A percentile compares a stretch with the other conserved stretches of the same genome.
phyloP scores from a whole-genome alignment of 768 basidiomycete species.

The Pleurotus sapidus region DNA sequence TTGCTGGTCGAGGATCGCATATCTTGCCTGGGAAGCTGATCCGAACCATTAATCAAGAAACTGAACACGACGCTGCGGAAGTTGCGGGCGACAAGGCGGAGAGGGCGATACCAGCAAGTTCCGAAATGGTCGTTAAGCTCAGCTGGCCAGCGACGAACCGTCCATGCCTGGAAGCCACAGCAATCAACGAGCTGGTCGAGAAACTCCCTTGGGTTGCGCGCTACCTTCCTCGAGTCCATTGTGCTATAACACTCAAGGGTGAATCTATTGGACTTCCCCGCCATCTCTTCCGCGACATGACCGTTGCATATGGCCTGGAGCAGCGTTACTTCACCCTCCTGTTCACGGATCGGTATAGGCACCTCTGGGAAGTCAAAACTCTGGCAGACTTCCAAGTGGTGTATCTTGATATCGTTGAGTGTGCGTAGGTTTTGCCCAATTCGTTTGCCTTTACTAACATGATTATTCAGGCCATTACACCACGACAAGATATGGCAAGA shows the following conservation, averaged over 20 bases:
- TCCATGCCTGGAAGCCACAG: constrained; percentile 7
- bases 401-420: constrained; percentile 27
- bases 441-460: neutral
- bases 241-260: neutral
- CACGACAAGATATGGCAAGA: constrained; percentile 14
- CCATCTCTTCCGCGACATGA: neutral
- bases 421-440: constrained; percentile 12
- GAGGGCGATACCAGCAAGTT: neutral
- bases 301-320: neutral
- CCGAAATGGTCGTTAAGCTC: constrained; percentile 11
- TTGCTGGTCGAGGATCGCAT: constrained; percentile 16
- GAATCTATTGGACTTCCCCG: constrained; percentile 13
- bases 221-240: constrained; percentile 13
- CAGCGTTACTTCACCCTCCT: constrained; percentile 15
- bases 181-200: constrained; percentile 6
- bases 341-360: constrained; percentile 15
- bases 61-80: too few species aligned
- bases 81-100: neutral
- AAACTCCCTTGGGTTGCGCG: constrained; percentile 9
- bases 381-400: constrained; percentile 22
- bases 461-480: constrained; percentile 19
- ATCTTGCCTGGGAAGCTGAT: constrained; percentile 11
- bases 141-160: constrained; percentile 17
- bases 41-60: neutral
- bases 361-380: constrained; percentile 17